phyloP scores from a whole-genome alignment of 2,329 filamentous ascomycete species.

The Calonectria leucothoes region DNA sequence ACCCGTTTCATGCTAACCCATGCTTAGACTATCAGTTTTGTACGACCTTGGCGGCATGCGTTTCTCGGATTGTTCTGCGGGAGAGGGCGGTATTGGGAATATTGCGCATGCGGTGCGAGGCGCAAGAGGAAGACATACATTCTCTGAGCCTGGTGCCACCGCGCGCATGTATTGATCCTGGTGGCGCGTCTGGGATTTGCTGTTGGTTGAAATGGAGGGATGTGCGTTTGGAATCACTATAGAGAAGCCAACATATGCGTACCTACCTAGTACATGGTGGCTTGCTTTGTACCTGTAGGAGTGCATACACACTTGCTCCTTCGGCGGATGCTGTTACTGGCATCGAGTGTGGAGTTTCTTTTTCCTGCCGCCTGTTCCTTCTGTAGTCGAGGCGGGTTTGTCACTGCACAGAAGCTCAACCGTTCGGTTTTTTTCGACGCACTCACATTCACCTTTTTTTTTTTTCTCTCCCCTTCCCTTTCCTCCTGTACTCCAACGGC shows the following conservation, averaged over 20 bases:
- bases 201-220: background rate
- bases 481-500: background rate
- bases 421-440: background rate
- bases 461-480: background rate
- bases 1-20: slow-evolving; percentile 15
- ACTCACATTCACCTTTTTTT: slow-evolving; percentile 10
- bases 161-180: background rate
- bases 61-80: background rate
- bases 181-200: background rate
- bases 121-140: background rate
- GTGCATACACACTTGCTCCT: background rate
- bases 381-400: background rate
- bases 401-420: background rate
- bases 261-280: background rate
- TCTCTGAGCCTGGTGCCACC: background rate
- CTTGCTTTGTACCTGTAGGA: background rate
- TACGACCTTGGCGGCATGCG: background rate
- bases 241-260: background rate
- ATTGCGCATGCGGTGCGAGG: background rate
- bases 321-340: background rate
- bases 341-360: background rate
- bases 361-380: background rate
- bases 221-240: background rate
- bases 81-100: background rate
- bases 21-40: background rate